A percentile compares a stretch with the other conserved stretches of the same genome.
phyloP scores from a whole-genome alignment of 1,139 yeast genomes.

The Saccharomyces hybrid region DNA sequence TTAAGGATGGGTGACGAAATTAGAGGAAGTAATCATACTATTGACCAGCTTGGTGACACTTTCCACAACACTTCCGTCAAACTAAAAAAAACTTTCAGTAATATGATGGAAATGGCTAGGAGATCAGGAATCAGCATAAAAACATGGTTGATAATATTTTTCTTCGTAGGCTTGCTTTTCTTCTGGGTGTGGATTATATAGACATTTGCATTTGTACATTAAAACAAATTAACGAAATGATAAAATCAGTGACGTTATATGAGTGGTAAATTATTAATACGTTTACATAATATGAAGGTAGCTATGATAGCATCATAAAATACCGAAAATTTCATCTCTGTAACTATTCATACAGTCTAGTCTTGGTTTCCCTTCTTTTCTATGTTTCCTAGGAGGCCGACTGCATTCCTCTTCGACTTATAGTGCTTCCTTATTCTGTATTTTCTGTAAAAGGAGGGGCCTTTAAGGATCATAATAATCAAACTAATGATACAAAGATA shows the following conservation, averaged over 20 bases:
- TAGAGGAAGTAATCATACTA: constrained; percentile 57
- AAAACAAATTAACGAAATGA: background rate
- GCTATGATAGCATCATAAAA: background rate
- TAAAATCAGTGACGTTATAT: background rate
- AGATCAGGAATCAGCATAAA: constrained; percentile 74
- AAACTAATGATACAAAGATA: background rate
- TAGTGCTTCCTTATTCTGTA: constrained; percentile 13
- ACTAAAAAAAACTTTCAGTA: constrained; percentile 58
- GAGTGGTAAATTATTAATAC: background rate
- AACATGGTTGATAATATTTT: constrained; percentile 67
- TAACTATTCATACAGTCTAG: background rate
- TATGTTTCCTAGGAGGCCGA: constrained; percentile 20
- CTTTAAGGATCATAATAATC: constrained; percentile 18
- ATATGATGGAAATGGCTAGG: constrained; percentile 77
- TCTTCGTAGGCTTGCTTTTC: constrained; percentile 55
- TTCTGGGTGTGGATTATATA: constrained; percentile 73
- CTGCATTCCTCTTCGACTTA: constrained; percentile 18
- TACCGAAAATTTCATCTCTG: background rate
- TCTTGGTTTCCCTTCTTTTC: constrained; percentile 9
- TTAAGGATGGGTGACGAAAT: constrained; percentile 78
- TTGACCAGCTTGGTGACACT: constrained; percentile 47
- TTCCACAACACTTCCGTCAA: constrained; percentile 42
- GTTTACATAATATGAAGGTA: background rate
- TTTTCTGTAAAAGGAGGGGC: constrained; percentile 1
- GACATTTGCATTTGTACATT: constrained; percentile 2